phyloP scores from a whole-genome alignment of 1,139 yeast species.

The Geotrichum aggregatum region DNA sequence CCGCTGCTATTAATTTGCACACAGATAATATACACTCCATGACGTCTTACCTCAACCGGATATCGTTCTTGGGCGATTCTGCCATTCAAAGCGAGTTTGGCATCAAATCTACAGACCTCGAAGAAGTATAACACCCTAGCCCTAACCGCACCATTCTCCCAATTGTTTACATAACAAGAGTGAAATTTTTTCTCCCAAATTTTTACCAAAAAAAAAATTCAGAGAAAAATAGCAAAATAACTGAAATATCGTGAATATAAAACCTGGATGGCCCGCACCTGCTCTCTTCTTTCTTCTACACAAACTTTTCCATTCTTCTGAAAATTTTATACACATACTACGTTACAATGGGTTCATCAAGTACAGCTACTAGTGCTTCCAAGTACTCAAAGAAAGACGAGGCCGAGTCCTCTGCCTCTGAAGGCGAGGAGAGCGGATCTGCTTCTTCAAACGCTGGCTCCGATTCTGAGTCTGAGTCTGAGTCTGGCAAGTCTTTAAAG shows the following conservation, averaged over 20 bases:
- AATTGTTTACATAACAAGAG: background rate
- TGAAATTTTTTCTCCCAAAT: conserved; percentile 2
- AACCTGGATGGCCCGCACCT: background rate
- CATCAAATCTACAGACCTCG: conserved; percentile 32
- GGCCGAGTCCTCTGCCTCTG: conserved; percentile 36
- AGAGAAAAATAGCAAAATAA: background rate
- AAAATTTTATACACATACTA: conserved; percentile 1
- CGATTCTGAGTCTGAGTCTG: conserved; percentile 27
- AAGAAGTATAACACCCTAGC: conserved; percentile 6
- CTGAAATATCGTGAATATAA: conserved; percentile 3
- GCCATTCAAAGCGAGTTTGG: conserved; percentile 31
- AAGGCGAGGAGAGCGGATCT: conserved; percentile 31
- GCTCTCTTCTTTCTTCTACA: conserved; percentile 14
- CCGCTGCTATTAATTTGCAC: conserved; percentile 26
- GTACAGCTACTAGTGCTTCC: conserved; percentile 31
- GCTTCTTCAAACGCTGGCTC: conserved; percentile 26
- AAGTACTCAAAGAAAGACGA: conserved; percentile 29
- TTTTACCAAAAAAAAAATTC: background rate
- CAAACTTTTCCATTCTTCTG: conserved; percentile 6
- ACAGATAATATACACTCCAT: conserved; percentile 35
- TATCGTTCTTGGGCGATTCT: conserved; percentile 25
- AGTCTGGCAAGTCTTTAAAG: conserved; percentile 36
- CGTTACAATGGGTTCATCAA: conserved; percentile 24
- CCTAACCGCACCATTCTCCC: conserved; percentile 1
- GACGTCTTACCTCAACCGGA: conserved; percentile 28